Evolutionary conservation across 1,139 yeast genomes (phyloP), one percentile per base, ranked within the genome.

Genomic region (Debaryomyces psychrophilus): DNA sequence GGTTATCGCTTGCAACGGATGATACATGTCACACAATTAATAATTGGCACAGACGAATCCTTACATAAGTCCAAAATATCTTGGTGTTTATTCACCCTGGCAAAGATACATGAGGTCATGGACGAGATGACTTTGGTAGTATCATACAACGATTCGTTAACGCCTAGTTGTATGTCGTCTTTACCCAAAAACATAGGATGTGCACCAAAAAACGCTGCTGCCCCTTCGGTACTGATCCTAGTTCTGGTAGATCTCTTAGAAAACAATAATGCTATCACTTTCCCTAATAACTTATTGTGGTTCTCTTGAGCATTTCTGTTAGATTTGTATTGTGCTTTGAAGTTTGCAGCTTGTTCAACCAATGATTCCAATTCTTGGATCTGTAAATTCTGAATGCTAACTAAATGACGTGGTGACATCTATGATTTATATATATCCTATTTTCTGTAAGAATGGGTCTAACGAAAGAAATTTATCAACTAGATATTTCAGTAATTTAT

Each of bases 121-220:
- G 95, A 87, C 9, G 93, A 85, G 8, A 90, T 79, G 26, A 90
- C 95, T 53, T 79, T 80, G n/a, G 95, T 77, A 1, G 95, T 83
- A 63, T 90, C 97, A 57, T 85, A 84, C 48, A 87, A 68, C 0
- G 90, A 77, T 70, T 90, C 97, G 59, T 90, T 90, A 39, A 87
- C 89, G 55, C 96, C 96, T 48, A 90, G 72, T 65, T 90, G 97
- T 58, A 90, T 89, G 57, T 90, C 96, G 53, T 88, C 96, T 55
- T 84, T 86, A 38, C 96, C 96, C 52, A 90, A 73, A 59, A 90
- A 90, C 92, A 90, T 85, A 20, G 96, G 95, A 55, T 84, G 90
- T 4, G 89, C 96, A 18, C 96, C 96, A 52, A 89, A 83, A 60
- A 84, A 88, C 2, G 87, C 78, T 9, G 87, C 85, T 4, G 96